Base-by-base conservation (phyloP, 2,329 filamentous ascomycete genomes). In the Paramyrothecium sp. region DNA sequence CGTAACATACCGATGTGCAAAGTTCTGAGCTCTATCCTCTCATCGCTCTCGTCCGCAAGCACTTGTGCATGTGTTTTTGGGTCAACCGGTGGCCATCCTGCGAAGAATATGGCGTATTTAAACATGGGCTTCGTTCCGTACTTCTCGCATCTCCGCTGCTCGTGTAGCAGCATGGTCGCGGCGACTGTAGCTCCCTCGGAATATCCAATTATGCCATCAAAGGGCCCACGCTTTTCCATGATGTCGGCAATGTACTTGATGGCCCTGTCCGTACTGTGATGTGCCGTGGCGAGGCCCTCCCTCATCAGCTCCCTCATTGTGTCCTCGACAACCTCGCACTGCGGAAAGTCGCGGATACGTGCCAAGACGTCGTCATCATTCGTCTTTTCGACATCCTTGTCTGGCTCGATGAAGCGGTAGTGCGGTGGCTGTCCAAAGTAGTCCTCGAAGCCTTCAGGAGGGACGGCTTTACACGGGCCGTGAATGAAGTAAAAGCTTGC, bases 151-250 rank as follows among this genome's bases (percentile, higher is more conserved):
- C 76, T 71, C 3, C 74, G 70, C 55, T 76, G 71, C 63, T 85
- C 81, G 53, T 83, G 78, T 3, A 85, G 69, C 10, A 85, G 71
- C 10, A 83, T 65, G 1, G 79, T 83, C 0, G 79, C 78, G 0
- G 83, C 84, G 16, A 83, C 76, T 0, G 80, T 81, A 2, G 84
- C 83, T 3, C 84, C 84, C 65, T 87, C 84, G 0, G 83, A 86
- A 63, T 86, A 87, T 1, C 84, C 84, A 19, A 87, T 75, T 50
- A 87, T 79, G 3, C 81, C 84, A 17, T 50, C 47, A 50, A 50
- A 50, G 3, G 47, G 47, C 20, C 47, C 47, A 20, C 47, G 17
- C 47, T 50, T 50, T 20, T 20, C 47, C 47, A 50, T 50, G 7
- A 50, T 50, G 47, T 50, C 19, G 20, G 20, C 47, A 22, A 50